Percentiles rank a stretch among this genome's conserved stretches.
Evolutionary conservation across 768 basidiomycete genomes (phyloP).

Genomic region (Boletus huronensis): DNA sequence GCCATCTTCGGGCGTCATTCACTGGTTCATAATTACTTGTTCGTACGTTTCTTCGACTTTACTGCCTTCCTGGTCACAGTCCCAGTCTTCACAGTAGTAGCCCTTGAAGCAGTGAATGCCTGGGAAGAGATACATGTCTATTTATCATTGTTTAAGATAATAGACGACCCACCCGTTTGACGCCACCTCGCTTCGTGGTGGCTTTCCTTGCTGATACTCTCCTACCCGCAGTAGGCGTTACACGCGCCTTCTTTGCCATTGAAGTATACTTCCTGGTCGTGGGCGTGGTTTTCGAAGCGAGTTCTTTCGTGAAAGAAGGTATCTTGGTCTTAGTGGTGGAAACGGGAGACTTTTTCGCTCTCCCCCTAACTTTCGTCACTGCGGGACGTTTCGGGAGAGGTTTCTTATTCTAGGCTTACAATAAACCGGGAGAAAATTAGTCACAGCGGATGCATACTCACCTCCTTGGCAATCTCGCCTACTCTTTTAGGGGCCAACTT

Average conservation of each 20-base stretch:
- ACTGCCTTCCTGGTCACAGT: not conserved
- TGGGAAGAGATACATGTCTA: not conserved
- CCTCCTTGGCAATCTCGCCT: constrained; percentile 15
- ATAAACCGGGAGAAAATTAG: not conserved
- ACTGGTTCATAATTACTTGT: not conserved
- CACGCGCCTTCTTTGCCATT: constrained; percentile 24
- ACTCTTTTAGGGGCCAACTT: constrained; percentile 19
- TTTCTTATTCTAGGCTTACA: constrained; percentile 12
- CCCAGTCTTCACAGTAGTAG: not conserved
- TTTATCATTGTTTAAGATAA: not conserved
- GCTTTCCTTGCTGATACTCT: constrained; percentile 6
- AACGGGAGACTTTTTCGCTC: not conserved
- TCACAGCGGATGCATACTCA: not conserved
- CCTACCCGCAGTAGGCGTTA: constrained; percentile 5
- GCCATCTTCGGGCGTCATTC: not conserved
- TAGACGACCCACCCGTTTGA: constrained; percentile 8
- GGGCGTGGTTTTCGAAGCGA: not conserved
- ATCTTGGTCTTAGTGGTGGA: not conserved
- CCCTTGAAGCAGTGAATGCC: not conserved
- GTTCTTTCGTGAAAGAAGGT: not conserved
- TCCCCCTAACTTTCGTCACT: not conserved
- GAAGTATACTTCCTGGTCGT: constrained; percentile 23
- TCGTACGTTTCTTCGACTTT: not conserved
- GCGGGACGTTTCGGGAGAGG: not conserved
- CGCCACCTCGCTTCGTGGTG: not conserved